Percentiles rank a stretch among this genome's conserved stretches.
phyloP scores from a whole-genome alignment of 768 basidiomycete genomes.

The Mycena leptocephala region DNA sequence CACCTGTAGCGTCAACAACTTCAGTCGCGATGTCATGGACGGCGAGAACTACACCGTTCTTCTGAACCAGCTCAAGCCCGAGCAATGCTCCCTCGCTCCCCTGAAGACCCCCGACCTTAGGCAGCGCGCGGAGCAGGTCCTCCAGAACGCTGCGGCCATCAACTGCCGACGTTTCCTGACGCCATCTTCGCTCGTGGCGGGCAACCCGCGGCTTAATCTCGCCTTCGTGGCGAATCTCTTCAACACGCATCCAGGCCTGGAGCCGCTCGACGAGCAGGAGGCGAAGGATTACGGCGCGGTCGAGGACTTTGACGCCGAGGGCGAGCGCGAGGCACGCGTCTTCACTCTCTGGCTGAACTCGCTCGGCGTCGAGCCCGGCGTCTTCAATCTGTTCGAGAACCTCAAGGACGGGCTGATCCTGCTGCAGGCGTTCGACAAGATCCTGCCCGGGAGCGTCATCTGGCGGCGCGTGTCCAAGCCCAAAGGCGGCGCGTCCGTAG shows the following conservation, averaged over 20 bases:
- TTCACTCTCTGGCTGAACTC: conserved; percentile 99
- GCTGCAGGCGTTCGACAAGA: conserved; percentile 97
- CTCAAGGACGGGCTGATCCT: conserved; percentile 93
- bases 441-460: conserved; percentile 91
- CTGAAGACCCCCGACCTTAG: conserved; percentile 89
- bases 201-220: conserved; percentile 97
- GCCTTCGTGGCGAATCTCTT: conserved; percentile 99
- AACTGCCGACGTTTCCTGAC: conserved; percentile 98
- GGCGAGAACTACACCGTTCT: conserved; percentile 98
- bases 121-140: conserved; percentile 92
- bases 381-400: conserved; percentile 97
- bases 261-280: conserved; percentile 94
- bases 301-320: conserved; percentile 99
- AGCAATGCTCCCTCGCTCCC: conserved; percentile 92
- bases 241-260: conserved; percentile 97
- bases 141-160: conserved; percentile 94
- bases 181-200: conserved; percentile 90
- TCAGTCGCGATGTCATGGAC: conserved; percentile 97
- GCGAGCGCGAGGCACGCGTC: conserved; percentile 97
- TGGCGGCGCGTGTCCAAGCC: conserved; percentile 99
- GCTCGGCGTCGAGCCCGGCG: conserved; percentile 95
- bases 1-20: conserved; percentile 89
- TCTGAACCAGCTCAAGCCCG: conserved; percentile 95
- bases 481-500: conserved; percentile 69
- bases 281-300: conserved; percentile 91